Conservation (phyloP, 495 filamentous ascomycete species). For the Daldinia bambusicola region DNA sequence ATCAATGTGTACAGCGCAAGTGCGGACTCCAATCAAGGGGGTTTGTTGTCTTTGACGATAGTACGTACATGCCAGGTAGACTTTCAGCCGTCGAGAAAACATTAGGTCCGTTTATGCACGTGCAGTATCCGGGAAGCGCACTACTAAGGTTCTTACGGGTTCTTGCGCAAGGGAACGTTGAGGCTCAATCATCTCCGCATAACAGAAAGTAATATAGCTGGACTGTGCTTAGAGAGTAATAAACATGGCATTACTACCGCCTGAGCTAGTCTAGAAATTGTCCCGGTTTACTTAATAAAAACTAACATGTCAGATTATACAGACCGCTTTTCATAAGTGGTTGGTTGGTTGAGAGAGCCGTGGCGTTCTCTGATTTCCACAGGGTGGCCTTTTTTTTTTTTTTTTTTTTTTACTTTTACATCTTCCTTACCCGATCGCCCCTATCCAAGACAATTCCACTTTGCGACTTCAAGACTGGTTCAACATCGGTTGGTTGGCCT, state of each 20-base stretch:
- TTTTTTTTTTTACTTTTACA: constrained; percentile 7
- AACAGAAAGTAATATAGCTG: constrained; percentile 21
- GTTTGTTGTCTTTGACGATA: constrained; percentile 1
- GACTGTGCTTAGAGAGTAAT: constrained; percentile 15
- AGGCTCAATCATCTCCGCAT: constrained; percentile 38
- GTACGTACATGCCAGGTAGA: background rate
- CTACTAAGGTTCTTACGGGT: constrained; percentile 19
- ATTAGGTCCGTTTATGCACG: background rate
- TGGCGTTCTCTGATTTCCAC: constrained; percentile 2
- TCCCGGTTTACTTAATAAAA: constrained; percentile 11
- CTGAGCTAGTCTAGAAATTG: background rate
- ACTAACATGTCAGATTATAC: constrained; percentile 31
- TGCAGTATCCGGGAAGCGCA: constrained; percentile 3
- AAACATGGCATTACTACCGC: background rate
- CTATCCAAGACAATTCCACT: constrained; percentile 12
- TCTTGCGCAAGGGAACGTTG: constrained; percentile 38
- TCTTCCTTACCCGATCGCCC: constrained; percentile 8
- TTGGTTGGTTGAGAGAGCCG: constrained; percentile 15
- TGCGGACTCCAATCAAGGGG: constrained; percentile 8
- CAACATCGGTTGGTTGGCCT: background rate
- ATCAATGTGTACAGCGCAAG: background rate
- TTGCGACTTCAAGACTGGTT: constrained; percentile 2
- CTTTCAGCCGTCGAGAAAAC: background rate
- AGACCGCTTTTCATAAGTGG: constrained; percentile 1
- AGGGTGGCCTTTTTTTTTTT: constrained; percentile 7